Base-by-base conservation (phyloP, 1,284 basidiomycete genomes). In the Fistulinella cinereoalba region DNA sequence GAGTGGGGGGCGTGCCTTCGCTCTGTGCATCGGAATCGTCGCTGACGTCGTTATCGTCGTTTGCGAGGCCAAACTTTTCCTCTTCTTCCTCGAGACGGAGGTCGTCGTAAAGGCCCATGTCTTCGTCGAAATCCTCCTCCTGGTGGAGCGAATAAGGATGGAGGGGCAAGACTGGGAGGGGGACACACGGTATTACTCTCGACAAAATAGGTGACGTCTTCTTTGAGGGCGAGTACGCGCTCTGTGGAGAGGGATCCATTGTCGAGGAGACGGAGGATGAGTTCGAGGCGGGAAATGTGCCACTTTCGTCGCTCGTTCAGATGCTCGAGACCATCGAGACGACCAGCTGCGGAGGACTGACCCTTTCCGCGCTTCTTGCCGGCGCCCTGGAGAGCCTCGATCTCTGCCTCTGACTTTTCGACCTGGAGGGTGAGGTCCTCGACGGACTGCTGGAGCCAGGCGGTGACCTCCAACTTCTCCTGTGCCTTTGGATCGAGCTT, bases 61-160 rank as follows among this genome's bases (percentile, higher is more conserved):
- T 79, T 43, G 79, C 81, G 46, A 91, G 73, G 43, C 90, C 89
- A 62, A 87, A 93, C 59, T 88, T 85, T 72, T 95, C 96, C 65
- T 99, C 95, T 65, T 97, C 93, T 62, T 98, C 96, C 59, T 98
- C 92, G 42, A 99, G 85, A 60, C 93, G 92, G 56, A 99, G 91
- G 37, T 99, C 96, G 62, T 99, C 97, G 61, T 99, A 99, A 51
- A 99, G 92, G 42, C 92, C 95, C 66, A 96, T 90, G 62, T 99
- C 93, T 67, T 97, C 96, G 52, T 97, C 93, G 67, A 97, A 99
- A 63, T 93, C 90, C 63, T 99, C 97, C 52, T 97, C 94, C 93
- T 96, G 63, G 42, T 36, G 45, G 38, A 16, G 54, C 33, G 46
- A 24, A 50, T 58, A 58, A 52, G 63, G 61, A 48, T 36, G 25